Percentiles rank a stretch among this genome's conserved stretches.
These are phyloP conservation scores for Stevia rebaudiana DNA, from an alignment of 140 eudicot species.

Conservation along the genomic window DNA sequence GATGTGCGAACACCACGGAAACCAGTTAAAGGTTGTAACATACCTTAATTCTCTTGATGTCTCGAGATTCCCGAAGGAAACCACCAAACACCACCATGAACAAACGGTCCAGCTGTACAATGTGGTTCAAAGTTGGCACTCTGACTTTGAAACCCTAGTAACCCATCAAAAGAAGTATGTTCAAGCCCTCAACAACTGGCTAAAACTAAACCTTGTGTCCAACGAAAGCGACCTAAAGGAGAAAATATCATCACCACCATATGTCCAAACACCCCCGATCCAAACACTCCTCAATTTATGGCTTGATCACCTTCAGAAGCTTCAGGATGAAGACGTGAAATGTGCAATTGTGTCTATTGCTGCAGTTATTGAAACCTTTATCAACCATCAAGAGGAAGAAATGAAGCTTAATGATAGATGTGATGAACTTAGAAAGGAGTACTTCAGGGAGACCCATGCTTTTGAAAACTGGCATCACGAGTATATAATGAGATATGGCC, in stretches of 20 bases:
- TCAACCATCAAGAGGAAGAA: slow-evolving; percentile 80
- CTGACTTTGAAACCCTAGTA: slow-evolving; percentile 72
- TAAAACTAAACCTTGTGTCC: slow-evolving; percentile 76
- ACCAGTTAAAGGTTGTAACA: slow-evolving; percentile 49
- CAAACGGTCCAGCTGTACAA: slow-evolving; percentile 63
- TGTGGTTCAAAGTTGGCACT: slow-evolving; percentile 73
- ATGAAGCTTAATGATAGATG: slow-evolving; percentile 83
- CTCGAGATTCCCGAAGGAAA: slow-evolving; percentile 54
- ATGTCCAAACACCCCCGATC: slow-evolving; percentile 65
- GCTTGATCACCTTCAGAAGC: slow-evolving; percentile 89
- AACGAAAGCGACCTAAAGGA: slow-evolving; percentile 83
- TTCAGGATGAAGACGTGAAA: slow-evolving; percentile 82
- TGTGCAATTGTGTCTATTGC: slow-evolving; percentile 71
- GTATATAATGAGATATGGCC: slow-evolving; percentile 48
- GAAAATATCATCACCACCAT: slow-evolving; percentile 78
- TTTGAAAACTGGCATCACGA: slow-evolving; percentile 93
- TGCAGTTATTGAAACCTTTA: slow-evolving; percentile 72
- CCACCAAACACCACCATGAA: slow-evolving; percentile 69
- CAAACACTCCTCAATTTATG: slow-evolving; percentile 70
- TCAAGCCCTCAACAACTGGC: slow-evolving; percentile 70
- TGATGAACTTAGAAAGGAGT: slow-evolving; percentile 79
- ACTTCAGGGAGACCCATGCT: slow-evolving; percentile 57
- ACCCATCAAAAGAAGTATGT: slow-evolving; percentile 65
- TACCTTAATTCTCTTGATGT: slow-evolving; percentile 71
- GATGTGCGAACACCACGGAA: slow-evolving; percentile 63